Percentiles rank a stretch among this genome's conserved stretches.
phyloP scores from a whole-genome alignment of 495 filamentous ascomycete species.

The Venustampulla echinocandica region DNA sequence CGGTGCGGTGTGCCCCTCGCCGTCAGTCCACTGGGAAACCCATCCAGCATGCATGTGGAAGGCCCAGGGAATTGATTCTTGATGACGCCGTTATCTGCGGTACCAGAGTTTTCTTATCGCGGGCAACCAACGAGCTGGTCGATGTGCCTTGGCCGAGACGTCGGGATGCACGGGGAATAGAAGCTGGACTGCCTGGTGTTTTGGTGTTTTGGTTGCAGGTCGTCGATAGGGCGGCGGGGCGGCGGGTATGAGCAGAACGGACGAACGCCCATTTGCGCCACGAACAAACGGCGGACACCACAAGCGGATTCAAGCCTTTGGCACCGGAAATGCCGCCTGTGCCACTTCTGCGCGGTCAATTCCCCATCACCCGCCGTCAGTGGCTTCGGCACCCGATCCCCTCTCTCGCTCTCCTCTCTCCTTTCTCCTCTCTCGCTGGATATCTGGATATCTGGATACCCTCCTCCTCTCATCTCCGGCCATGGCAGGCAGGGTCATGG shows the following conservation, averaged over 20 bases:
- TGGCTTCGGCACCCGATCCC: slow-evolving; percentile 13
- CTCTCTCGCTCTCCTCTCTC: not conserved
- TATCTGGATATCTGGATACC: slow-evolving; percentile 7
- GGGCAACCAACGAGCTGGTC: not conserved
- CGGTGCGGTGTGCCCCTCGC: not conserved
- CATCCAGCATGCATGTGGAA: too few relatives aligned
- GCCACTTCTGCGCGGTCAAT: slow-evolving; percentile 15
- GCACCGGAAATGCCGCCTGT: slow-evolving; percentile 22
- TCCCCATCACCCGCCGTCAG: slow-evolving; percentile 13
- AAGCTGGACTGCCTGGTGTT: too few relatives aligned
- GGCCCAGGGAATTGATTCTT: too few relatives aligned
- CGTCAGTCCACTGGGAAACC: too few relatives aligned
- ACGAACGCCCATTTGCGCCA: too few relatives aligned
- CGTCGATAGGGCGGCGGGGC: too few relatives aligned
- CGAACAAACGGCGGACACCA: too few relatives aligned
- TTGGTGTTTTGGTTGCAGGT: too few relatives aligned
- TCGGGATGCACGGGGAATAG: too few relatives aligned
- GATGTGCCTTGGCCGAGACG: slow-evolving; percentile 2
- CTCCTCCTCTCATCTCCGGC: too few relatives aligned
- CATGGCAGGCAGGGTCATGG: too few relatives aligned
- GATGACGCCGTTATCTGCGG: not conserved
- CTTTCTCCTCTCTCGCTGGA: slow-evolving; percentile 18
- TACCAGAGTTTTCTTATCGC: not conserved
- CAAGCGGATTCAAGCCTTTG: slow-evolving; percentile 19
- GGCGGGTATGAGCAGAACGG: too few relatives aligned